Base-by-base conservation (phyloP, 345 rosid genomes). In the Erodium maritimum region DNA sequence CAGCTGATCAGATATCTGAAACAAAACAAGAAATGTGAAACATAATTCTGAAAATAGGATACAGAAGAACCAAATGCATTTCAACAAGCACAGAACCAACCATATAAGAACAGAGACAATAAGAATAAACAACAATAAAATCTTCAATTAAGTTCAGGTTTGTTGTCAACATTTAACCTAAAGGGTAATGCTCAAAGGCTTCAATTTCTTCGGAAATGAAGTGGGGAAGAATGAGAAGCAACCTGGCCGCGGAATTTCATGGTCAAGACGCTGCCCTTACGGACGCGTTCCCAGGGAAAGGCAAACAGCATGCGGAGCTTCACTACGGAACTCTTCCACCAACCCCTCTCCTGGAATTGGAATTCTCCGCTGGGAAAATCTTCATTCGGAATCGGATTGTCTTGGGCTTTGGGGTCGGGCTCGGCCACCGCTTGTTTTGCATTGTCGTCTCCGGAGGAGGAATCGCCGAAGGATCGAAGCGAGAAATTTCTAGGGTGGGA, bases 161-260 rank as follows among this genome's bases (percentile, higher is more conserved):
- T 29, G 34, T 3, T 8, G 8, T 29, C n/a, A n/a, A n/a, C n/a
- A n/a, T n/a, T n/a, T n/a, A n/a, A n/a, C n/a, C n/a, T n/a, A n/a
- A n/a, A n/a, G n/a, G n/a, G n/a, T n/a, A n/a, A n/a, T n/a, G n/a
- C n/a, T n/a, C n/a, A n/a, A n/a, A n/a, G n/a, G n/a, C n/a, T n/a
- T n/a, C n/a, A n/a, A n/a, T n/a, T n/a, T n/a, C n/a, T n/a, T n/a
- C n/a, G n/a, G n/a, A n/a, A n/a, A n/a, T n/a, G n/a, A n/a, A n/a
- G n/a, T n/a, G n/a, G n/a, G n/a, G 2, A 23, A 18, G 37, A 55
- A 24, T 2, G 37, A 16, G 21, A 19, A 50, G 24, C 60, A 70
- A 91, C 98, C 96, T 91, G 93, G 82, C 98, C 98, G 5, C 98
- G 95, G 68, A 91, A 62, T 71, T 79, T 88, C 88, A 91, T 74